A percentile compares a stretch with the other conserved stretches of the same genome.
These are phyloP conservation scores for Arachis hypogaea DNA, from an alignment of 306 rosid species.

Conservation along the genomic window DNA sequence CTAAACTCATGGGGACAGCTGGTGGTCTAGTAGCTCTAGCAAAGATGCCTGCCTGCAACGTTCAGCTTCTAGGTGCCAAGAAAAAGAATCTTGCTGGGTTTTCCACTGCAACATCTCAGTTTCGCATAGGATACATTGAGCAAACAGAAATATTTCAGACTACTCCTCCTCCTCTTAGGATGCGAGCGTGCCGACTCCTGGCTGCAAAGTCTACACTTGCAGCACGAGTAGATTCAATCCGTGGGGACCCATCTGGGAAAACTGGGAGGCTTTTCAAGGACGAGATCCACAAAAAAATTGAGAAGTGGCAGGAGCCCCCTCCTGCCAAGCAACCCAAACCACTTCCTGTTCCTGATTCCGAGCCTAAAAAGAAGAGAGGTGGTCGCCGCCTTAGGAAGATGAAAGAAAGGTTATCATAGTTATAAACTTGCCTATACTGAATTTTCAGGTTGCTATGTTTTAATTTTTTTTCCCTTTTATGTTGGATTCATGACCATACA, in stretches of 20 bases:
- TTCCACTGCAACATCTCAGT: constrained; percentile 93
- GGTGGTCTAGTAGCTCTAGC: constrained; percentile 83
- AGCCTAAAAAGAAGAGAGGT: constrained; percentile 98
- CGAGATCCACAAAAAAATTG: constrained; percentile 85
- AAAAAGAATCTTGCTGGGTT: constrained; percentile 93
- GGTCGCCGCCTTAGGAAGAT: constrained; percentile 88
- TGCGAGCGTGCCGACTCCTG: constrained; percentile 88
- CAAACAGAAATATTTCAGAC: constrained; percentile 89
- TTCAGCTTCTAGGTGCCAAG: constrained; percentile 98
- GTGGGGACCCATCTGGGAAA: constrained; percentile 89
- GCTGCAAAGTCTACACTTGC: constrained; percentile 90
- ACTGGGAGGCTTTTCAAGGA: constrained; percentile 70
- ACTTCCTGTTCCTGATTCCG: constrained; percentile 97
- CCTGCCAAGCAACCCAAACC: constrained; percentile 97
- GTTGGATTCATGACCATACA: constrained; percentile 12
- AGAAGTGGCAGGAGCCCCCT: constrained; percentile 99
- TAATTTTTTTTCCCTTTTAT: neutral
- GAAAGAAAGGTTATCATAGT: constrained; percentile 71
- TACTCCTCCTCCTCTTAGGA: constrained; percentile 84
- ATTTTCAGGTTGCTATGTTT: neutral
- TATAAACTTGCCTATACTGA: neutral
- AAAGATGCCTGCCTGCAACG: constrained; percentile 99
- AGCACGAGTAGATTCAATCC: constrained; percentile 89
- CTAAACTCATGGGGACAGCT: constrained; percentile 96
- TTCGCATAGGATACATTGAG: constrained; percentile 87